Evolutionary conservation across 305 asterid genomes (phyloP).

Genomic region (Rubia peregrina): DNA sequence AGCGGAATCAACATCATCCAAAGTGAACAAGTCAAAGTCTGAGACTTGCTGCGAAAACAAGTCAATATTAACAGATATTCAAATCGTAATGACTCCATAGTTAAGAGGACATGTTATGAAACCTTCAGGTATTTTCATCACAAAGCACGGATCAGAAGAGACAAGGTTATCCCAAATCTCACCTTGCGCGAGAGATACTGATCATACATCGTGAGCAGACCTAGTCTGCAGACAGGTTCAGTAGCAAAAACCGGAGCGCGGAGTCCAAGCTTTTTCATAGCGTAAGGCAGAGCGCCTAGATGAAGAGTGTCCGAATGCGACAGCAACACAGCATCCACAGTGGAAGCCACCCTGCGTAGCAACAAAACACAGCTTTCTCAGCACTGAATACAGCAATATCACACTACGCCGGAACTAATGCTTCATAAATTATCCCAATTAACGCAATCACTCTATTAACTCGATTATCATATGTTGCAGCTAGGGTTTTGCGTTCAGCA

Average conservation of each 20-base stretch:
- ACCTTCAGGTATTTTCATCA: neutral
- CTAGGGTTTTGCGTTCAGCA: neutral
- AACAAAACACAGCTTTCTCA: slow-evolving; percentile 22
- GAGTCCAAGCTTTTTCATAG: slow-evolving; percentile 79
- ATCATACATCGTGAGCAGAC: slow-evolving; percentile 91
- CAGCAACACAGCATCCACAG: slow-evolving; percentile 87
- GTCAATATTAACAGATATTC: slow-evolving; percentile 3
- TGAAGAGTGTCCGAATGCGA: slow-evolving; percentile 95
- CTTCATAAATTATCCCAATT: neutral
- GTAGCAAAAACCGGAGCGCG: slow-evolving; percentile 83
- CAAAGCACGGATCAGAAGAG: neutral
- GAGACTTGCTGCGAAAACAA: slow-evolving; percentile 76
- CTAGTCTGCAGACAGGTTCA: slow-evolving; percentile 90
- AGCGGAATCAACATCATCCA: slow-evolving; percentile 86
- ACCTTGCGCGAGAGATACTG: slow-evolving; percentile 92
- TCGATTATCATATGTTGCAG: neutral
- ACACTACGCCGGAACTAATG: neutral
- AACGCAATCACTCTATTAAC: neutral
- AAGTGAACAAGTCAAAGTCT: slow-evolving; percentile 84
- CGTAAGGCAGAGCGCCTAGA: slow-evolving; percentile 92
- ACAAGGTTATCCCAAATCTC: slow-evolving; percentile 23
- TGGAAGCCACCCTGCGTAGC: slow-evolving; percentile 73
- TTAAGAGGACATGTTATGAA: neutral
- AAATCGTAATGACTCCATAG: neutral
- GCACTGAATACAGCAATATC: slow-evolving; percentile 7